Evolutionary conservation across 2,329 filamentous ascomycete species (phyloP).

Genomic region (Talaromyces verruculosus): DNA sequence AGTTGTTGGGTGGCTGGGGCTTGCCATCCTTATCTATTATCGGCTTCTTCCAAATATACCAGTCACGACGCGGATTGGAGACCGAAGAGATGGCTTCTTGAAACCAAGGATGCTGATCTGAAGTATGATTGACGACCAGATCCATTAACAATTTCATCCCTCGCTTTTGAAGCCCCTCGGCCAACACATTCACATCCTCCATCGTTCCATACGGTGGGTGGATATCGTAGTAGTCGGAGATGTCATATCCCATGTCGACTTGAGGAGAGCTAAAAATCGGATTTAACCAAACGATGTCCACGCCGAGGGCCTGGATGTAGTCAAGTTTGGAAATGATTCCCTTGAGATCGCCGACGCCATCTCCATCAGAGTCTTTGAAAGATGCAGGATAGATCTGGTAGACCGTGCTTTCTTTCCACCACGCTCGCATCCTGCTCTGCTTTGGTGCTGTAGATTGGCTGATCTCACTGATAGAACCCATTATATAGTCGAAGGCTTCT

Average conservation of each 20-base stretch:
- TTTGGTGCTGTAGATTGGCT: not conserved
- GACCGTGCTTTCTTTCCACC: constrained; percentile 42
- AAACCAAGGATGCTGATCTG: constrained; percentile 71
- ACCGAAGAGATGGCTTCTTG: constrained; percentile 63
- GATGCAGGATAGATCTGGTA: constrained; percentile 36
- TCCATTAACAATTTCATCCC: constrained; percentile 73
- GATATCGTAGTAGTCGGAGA: constrained; percentile 52
- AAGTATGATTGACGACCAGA: constrained; percentile 76
- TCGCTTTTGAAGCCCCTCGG: constrained; percentile 59
- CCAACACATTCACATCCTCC: constrained; percentile 63
- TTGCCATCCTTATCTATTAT: constrained; percentile 51
- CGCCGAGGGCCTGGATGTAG: constrained; percentile 30
- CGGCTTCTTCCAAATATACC: constrained; percentile 61
- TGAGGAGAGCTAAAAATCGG: constrained; percentile 55
- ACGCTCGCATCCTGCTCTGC: constrained; percentile 21
- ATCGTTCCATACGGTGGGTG: constrained; percentile 59
- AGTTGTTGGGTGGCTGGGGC: constrained; percentile 72
- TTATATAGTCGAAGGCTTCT: not conserved
- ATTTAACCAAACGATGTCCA: constrained; percentile 37
- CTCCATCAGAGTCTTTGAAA: constrained; percentile 37
- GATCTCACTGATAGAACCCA: not conserved
- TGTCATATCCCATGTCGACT: constrained; percentile 58
- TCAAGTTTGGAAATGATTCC: constrained; percentile 35
- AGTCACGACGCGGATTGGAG: constrained; percentile 65
- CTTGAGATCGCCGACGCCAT: constrained; percentile 37